These are phyloP conservation scores for Paradendryphiella salina DNA, from an alignment of 2,329 filamentous ascomycete species.

Conservation along the genomic window DNA sequence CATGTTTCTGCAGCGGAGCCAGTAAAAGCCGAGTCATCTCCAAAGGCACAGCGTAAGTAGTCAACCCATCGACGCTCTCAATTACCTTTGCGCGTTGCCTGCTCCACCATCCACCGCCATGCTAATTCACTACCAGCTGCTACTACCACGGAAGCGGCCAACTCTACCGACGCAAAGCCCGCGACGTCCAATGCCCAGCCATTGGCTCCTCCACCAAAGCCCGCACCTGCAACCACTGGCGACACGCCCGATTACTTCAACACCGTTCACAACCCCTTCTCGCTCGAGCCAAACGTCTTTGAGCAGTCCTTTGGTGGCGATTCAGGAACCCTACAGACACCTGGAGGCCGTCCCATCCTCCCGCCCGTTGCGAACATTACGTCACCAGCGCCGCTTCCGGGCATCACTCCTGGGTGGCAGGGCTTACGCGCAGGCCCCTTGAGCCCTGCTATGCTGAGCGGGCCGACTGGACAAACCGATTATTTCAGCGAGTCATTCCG, in stretches of 20 bases:
- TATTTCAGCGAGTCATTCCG: constrained; percentile 87
- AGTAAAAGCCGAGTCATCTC: constrained; percentile 29
- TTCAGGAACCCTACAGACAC: constrained; percentile 66
- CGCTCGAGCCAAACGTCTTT: constrained; percentile 91
- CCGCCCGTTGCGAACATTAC: constrained; percentile 89
- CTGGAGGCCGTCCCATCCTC: constrained; percentile 71
- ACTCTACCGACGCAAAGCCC: constrained; percentile 35
- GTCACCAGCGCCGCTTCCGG: constrained; percentile 79
- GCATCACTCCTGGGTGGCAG: constrained; percentile 78
- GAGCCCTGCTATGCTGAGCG: constrained; percentile 96
- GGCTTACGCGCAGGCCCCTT: constrained; percentile 89
- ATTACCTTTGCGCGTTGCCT: constrained; percentile 4
- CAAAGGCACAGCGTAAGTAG: constrained; percentile 34
- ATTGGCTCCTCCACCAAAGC: constrained; percentile 58
- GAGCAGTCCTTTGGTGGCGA: constrained; percentile 80
- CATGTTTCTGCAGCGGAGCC: constrained; percentile 26
- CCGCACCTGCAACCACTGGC: constrained; percentile 46
- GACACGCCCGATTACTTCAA: constrained; percentile 58
- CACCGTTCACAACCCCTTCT: constrained; percentile 58
- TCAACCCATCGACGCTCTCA: constrained; percentile 5
- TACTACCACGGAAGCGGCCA: constrained; percentile 25
- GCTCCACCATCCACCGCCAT: constrained; percentile 13
- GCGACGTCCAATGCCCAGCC: constrained; percentile 50
- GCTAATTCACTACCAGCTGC: constrained; percentile 28
- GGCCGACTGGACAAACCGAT: constrained; percentile 70